phyloP scores from a whole-genome alignment of 495 filamentous ascomycete genomes.

The Aspergillus olivimuriae region DNA sequence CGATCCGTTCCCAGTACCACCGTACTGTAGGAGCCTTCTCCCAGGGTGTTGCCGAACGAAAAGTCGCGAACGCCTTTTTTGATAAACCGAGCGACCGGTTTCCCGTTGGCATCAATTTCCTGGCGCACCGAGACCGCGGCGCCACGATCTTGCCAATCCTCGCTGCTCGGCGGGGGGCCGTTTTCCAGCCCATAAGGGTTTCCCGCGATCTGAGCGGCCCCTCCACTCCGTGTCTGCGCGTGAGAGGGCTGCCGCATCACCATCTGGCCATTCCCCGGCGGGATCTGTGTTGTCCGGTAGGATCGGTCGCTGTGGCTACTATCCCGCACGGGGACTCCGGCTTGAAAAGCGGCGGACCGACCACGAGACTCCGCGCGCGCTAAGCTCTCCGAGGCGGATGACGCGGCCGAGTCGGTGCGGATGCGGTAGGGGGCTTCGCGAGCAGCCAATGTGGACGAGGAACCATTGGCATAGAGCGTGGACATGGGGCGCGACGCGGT shows the following conservation, averaged over 20 bases:
- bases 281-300: slow-evolving; percentile 54
- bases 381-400: slow-evolving; percentile 50
- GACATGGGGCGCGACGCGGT: slow-evolving; percentile 49
- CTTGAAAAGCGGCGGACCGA: slow-evolving; percentile 55
- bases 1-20: slow-evolving; percentile 92
- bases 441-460: slow-evolving; percentile 27
- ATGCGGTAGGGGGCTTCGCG: slow-evolving; percentile 50
- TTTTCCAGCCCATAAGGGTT: slow-evolving; percentile 58
- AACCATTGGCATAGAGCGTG: slow-evolving; percentile 46
- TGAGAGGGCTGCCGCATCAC: slow-evolving; percentile 45
- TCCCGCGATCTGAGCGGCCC: slow-evolving; percentile 50
- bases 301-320: slow-evolving; percentile 62
- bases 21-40: slow-evolving; percentile 97
- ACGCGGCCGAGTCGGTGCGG: slow-evolving; percentile 58
- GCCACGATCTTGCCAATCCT: slow-evolving; percentile 93
- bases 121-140: slow-evolving; percentile 73
- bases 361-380: slow-evolving; percentile 55
- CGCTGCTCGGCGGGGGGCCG: slow-evolving; percentile 62
- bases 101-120: slow-evolving; percentile 77
- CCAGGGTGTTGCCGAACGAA: slow-evolving; percentile 82
- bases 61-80: slow-evolving; percentile 99
- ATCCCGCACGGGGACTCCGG: slow-evolving; percentile 60
- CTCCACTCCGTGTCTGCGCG: slow-evolving; percentile 36
- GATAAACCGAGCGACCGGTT: slow-evolving; percentile 70
- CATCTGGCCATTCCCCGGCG: slow-evolving; percentile 46